Base-by-base conservation (phyloP, 2,329 filamentous ascomycete genomes). In the Fusarium virguliforme region DNA sequence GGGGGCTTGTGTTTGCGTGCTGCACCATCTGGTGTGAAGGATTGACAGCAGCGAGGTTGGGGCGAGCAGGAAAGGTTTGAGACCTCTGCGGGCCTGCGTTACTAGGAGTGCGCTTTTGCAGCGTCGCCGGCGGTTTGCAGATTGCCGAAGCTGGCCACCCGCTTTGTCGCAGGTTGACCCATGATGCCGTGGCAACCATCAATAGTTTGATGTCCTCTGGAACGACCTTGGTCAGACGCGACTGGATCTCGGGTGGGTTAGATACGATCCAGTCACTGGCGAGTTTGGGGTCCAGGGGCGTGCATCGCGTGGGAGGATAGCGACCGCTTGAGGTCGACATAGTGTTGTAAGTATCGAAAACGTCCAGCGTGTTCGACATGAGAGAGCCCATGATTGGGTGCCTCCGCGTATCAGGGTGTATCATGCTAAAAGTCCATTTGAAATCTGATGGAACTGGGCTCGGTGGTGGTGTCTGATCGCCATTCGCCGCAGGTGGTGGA, bases 341-440 rank as follows among this genome's bases (percentile, higher is more conserved):
- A 0, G 87, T 86, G 5, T 84, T 88, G 77, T 94, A 95, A 3
- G 84, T 85, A 71, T 95, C 90, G 65, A 90, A 88, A 53, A 95
- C 87, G 55, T 93, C 90, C 32, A 95, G 86, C 12, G 86, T 88
- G 5, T 85, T 84, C 12, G 86, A 85, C 4, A 88, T 90, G 48
- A 95, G 84, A 3, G 86, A 89, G 1, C 91, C 93, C 81, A 95
- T 87, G 75, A 95, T 88, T 5, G 93, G 92, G 76, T 95, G 93
- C 12, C 91, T 88, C 35, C 91, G 85, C 8, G 87, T 88, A 51
- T 87, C 86, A 0, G 92, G 88, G 72, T 92, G 89, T 74, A 95
- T 90, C 68, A 94, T 89, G 81, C 91, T 94, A 78, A 95, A 95
- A 8, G 89, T 93, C 82, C 91, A 95, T 76, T 89, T 90, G 63